These are phyloP conservation scores for Liriodendron chinense DNA, from an alignment of 164 flowering plant genomes.

Conservation along the genomic window DNA sequence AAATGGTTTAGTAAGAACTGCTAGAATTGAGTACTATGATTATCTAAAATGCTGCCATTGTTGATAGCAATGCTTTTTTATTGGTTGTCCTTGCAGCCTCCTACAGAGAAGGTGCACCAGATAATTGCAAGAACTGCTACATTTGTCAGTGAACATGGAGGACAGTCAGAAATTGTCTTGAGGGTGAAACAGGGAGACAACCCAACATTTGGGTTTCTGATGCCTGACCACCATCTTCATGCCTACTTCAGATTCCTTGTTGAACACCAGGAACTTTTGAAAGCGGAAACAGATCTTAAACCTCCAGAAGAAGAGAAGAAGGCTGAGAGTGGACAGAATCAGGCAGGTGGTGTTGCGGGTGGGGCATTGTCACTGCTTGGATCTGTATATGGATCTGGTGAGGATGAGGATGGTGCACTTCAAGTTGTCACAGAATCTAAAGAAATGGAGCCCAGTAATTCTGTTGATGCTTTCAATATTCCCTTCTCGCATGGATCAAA, in stretches of 20 bases:
- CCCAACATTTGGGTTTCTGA: constrained; percentile 95
- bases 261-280: constrained; percentile 64
- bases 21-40: background rate
- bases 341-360: constrained; percentile 26
- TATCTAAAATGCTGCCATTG: constrained; percentile 5
- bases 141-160: constrained; percentile 87
- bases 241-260: constrained; percentile 88
- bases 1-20: constrained; percentile 15
- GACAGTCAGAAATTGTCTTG: constrained; percentile 89
- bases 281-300: constrained; percentile 32
- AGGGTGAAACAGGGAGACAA: constrained; percentile 96
- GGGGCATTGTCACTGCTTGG: constrained; percentile 91
- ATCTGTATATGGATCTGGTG: constrained; percentile 78
- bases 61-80: constrained; percentile 21
- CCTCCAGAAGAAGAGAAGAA: constrained; percentile 36
- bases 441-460: constrained; percentile 19
- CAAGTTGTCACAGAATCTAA: constrained; percentile 26
- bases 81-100: constrained; percentile 66
- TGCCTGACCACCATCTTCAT: constrained; percentile 91
- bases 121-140: constrained; percentile 90
- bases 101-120: constrained; percentile 90
- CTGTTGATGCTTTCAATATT: constrained; percentile 16
- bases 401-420: constrained; percentile 67
- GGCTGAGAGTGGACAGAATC: constrained; percentile 21
- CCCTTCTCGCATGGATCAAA: constrained; percentile 21